phyloP scores from a whole-genome alignment of 805 yeast genomes.

The Kodamaea neixiangensis region DNA sequence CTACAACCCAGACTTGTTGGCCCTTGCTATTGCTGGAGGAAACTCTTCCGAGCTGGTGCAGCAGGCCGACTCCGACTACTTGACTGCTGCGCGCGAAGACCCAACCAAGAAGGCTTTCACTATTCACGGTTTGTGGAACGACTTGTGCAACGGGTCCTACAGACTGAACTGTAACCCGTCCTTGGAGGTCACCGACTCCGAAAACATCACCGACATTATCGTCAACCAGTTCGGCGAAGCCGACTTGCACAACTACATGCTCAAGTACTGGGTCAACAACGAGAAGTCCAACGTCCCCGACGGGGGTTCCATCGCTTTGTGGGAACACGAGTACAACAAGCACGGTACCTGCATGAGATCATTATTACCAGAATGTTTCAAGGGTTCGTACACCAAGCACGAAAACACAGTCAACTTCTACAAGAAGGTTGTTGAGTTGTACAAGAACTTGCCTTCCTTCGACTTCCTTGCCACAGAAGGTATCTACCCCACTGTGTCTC shows the following conservation, averaged over 20 bases:
- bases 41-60: constrained; percentile 2
- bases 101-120: constrained; percentile 35
- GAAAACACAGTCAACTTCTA: constrained; percentile 33
- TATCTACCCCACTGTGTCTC: constrained; percentile 34
- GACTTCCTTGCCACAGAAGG: constrained; percentile 37
- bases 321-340: constrained; percentile 47
- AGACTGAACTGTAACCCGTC: constrained; percentile 36
- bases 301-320: constrained; percentile 35
- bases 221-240: constrained; percentile 27
- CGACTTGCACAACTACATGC: constrained; percentile 31
- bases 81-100: constrained; percentile 9
- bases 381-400: constrained; percentile 30
- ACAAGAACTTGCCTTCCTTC: constrained; percentile 35
- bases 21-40: constrained; percentile 18
- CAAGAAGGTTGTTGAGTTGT: constrained; percentile 28
- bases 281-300: constrained; percentile 17
- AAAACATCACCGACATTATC: constrained; percentile 29
- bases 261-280: constrained; percentile 27
- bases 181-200: constrained; percentile 28
- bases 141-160: constrained; percentile 42
- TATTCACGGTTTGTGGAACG: constrained; percentile 49
- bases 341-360: constrained; percentile 47
- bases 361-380: constrained; percentile 37
- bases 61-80: constrained; percentile 7
- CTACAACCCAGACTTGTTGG: constrained; percentile 24